Conservation (phyloP, 2,329 filamentous ascomycete genomes). For the Aspergillus arachidicola region DNA sequence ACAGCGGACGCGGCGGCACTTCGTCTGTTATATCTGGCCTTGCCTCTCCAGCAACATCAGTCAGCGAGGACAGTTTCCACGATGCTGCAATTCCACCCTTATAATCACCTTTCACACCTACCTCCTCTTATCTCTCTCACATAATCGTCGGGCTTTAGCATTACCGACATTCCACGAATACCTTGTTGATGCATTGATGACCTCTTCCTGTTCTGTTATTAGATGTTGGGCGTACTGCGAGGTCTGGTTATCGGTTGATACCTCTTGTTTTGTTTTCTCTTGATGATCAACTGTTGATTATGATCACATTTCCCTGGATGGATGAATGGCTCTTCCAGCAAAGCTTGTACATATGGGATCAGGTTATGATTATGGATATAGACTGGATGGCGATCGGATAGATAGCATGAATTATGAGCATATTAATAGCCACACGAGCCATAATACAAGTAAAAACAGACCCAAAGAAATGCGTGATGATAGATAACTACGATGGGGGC, state of each 20-base stretch:
- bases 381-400: conserved; percentile 6
- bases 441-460: neutral
- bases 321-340: conserved; percentile 1
- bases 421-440: neutral
- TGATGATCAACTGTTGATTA: neutral
- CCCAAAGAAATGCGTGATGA: neutral
- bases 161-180: neutral
- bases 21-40: conserved; percentile 43
- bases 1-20: conserved; percentile 24
- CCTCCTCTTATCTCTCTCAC: neutral
- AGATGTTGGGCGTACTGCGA: conserved; percentile 2
- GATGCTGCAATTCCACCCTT: conserved; percentile 21
- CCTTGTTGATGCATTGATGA: conserved; percentile 6
- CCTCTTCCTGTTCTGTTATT: conserved; percentile 3
- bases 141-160: neutral
- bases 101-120: conserved; percentile 1
- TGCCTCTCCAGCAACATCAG: conserved; percentile 40
- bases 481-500: neutral
- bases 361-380: conserved; percentile 5
- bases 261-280: neutral
- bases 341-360: conserved; percentile 2
- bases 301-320: conserved; percentile 4
- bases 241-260: neutral
- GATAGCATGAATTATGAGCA: conserved; percentile 5
- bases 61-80: conserved; percentile 35